Conservation (phyloP, 441 rosid genomes). For the Pelargonium citronellum region DNA sequence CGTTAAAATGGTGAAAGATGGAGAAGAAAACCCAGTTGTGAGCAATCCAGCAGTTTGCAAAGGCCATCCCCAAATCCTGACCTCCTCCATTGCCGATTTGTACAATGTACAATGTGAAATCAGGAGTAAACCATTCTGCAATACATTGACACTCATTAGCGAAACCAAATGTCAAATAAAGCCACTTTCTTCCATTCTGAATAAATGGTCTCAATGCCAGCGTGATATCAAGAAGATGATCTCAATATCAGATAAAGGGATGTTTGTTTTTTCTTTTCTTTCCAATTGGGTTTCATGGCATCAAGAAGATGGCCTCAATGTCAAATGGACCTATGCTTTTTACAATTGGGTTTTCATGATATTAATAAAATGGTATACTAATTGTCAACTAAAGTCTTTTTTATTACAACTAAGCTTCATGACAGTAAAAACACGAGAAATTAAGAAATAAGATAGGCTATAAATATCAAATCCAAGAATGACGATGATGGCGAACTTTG, state of each 20-base stretch:
- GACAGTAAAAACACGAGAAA: no score
- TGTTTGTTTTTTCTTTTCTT: background rate
- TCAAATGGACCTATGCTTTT: no score
- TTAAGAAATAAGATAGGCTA: no score
- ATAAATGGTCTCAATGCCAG: no score
- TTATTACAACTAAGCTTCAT: no score
- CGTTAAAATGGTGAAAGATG: conserved; percentile 48
- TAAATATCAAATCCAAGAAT: no score
- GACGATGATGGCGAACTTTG: no score
- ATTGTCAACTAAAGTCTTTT: no score
- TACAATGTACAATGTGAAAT: conserved; percentile 58
- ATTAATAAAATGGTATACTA: no score
- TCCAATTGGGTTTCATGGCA: background rate
- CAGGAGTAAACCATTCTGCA: conserved; percentile 50
- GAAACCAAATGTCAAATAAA: background rate
- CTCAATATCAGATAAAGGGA: background rate
- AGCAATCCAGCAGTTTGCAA: conserved; percentile 72
- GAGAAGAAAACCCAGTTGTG: conserved; percentile 47
- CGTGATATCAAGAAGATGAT: background rate
- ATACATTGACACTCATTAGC: background rate
- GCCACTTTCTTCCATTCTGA: background rate
- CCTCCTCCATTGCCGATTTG: conserved; percentile 66
- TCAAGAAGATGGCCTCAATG: background rate
- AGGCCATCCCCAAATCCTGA: conserved; percentile 95
- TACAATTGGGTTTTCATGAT: no score